A percentile compares a stretch with the other conserved stretches of the same genome.
Evolutionary conservation across 768 basidiomycete species (phyloP).

Genomic region (Rhodotorula toruloides): DNA sequence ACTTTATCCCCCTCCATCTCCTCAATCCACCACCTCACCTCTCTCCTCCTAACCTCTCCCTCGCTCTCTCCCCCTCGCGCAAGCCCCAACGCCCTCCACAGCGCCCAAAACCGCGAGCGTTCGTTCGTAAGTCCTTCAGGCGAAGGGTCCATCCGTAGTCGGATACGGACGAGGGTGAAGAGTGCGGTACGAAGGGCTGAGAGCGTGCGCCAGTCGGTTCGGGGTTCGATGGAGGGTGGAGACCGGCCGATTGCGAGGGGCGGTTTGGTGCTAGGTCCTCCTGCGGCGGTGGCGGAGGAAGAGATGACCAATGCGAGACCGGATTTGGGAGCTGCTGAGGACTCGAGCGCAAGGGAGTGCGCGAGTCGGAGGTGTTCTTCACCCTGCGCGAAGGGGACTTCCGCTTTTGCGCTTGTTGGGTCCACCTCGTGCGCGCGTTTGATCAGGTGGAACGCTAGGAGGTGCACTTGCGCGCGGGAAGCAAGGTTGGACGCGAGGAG

Average conservation of each 20-base stretch:
- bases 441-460: constrained; percentile 14
- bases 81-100: constrained; percentile 20
- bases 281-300: neutral
- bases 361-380: constrained; percentile 12
- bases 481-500: constrained; percentile 32
- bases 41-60: neutral
- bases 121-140: neutral
- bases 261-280: neutral
- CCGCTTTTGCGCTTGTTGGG: too few relatives aligned
- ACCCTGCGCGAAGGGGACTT: too few relatives aligned
- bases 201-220: constrained; percentile 12
- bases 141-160: constrained; percentile 1
- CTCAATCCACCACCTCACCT: constrained; percentile 16
- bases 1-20: constrained; percentile 21
- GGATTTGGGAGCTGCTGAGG: neutral
- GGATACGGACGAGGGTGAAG: constrained; percentile 17
- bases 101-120: constrained; percentile 11
- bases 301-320: constrained; percentile 19
- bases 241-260: constrained; percentile 7
- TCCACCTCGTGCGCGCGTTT: neutral
- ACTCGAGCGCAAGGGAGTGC: constrained; percentile 19
- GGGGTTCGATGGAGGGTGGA: neutral
- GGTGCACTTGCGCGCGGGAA: constrained; percentile 19
- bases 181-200: constrained; percentile 6
- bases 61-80: neutral